A percentile compares a stretch with the other conserved stretches of the same genome.
Conservation (phyloP, 306 rosid genomes). For the Cicer chorassanicum region DNA sequence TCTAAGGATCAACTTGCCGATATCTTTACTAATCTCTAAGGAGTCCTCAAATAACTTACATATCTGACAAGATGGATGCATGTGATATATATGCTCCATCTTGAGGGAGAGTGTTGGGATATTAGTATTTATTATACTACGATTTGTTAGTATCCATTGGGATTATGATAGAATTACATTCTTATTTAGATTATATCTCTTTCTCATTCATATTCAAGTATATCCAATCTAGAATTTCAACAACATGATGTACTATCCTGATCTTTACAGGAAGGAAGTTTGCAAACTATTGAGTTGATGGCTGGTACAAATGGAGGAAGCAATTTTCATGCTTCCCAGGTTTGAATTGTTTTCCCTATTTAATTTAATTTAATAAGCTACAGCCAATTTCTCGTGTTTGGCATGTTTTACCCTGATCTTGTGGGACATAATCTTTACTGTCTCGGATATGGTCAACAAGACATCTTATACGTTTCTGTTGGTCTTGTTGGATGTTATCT, state of each 20-base stretch:
- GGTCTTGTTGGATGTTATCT: constrained; percentile 31
- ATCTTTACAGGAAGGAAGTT: constrained; percentile 74
- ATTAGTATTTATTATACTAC: no score
- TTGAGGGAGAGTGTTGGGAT: no score
- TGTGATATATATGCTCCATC: no score
- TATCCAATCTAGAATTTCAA: constrained; percentile 7
- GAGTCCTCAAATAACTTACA: no score
- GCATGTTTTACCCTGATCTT: constrained; percentile 34
- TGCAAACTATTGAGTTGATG: constrained; percentile 63
- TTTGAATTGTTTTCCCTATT: constrained; percentile 44
- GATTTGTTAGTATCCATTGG: no score
- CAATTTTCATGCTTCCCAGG: constrained; percentile 83
- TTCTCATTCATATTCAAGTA: no score
- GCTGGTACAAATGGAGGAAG: constrained; percentile 79
- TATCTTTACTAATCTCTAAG: no score
- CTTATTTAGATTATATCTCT: no score
- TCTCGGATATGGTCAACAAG: constrained; percentile 38
- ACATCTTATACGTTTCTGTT: constrained; percentile 22
- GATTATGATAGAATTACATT: no score
- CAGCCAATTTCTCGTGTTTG: constrained; percentile 35
- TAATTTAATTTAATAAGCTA: constrained; percentile 32
- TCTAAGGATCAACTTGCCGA: no score
- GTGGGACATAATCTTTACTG: constrained; percentile 34
- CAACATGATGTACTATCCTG: constrained; percentile 43
- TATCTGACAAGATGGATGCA: no score